Base-by-base conservation (phyloP, 768 basidiomycete species). In the Hirschioporus abietinus region DNA sequence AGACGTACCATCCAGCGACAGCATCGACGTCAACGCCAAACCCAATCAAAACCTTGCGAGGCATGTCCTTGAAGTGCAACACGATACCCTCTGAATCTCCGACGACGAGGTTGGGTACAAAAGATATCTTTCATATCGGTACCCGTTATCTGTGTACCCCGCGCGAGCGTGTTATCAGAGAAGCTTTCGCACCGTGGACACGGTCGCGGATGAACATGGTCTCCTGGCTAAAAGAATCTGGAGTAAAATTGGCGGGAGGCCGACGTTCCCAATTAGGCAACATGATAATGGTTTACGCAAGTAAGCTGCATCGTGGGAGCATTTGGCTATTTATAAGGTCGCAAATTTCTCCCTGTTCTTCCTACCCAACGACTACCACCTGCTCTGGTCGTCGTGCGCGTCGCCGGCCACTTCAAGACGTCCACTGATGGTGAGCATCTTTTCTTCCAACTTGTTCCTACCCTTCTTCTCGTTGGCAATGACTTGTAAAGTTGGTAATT, bases 1-100 rank as follows among this genome's bases (percentile, higher is more conserved):
- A 10, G 18, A 71, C 77, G 66, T 73, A 85, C 89, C 90, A 92
- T 70, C 90, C 90, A 20, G 89, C 84, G 3, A 91, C 90, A 1
- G 89, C 89, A 66, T 93, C 90, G 1, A 92, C 88, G 68, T 93
- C 89, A 9, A 90, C 86, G 26, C 88, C 89, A 72, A 88, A 86
- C 18, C 85, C 80, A 35, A 87, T 78, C 20, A 88, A 79, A 24
- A 86, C 81, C 70, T 81, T 86, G 61, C 85, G 80, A 63, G 83
- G 78, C 86, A 88, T 88, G 26, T 30, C 30, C 30, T n/a, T n/a
- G n/a, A 30, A 30, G 30, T 8, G 8, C 30, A 30, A 30, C 8
- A 30, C 30, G 30, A 30, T 8, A 30, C 2, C 20, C 20, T 52
- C 42, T 12, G 20, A 5, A 3, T 20, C 12, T 52, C 12, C 5